A percentile compares a stretch with the other conserved stretches of the same genome.
These are phyloP conservation scores for Leucoagaricus sp. DNA, from an alignment of 1,284 basidiomycete species.

Conservation along the genomic window DNA sequence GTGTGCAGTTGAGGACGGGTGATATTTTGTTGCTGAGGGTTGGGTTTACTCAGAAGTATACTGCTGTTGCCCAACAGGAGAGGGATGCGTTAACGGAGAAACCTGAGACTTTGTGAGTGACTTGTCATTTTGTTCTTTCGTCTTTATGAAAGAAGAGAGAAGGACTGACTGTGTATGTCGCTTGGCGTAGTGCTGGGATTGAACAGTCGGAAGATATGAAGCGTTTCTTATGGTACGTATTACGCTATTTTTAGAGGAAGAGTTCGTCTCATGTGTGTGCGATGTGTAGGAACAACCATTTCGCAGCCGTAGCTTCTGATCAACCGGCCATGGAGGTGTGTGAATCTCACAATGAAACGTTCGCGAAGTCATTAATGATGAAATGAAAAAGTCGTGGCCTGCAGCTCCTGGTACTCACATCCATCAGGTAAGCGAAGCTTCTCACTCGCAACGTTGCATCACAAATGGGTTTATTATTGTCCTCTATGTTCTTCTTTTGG, in stretches of 20 bases:
- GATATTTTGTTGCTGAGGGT: constrained; percentile 66
- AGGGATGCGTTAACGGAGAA: constrained; percentile 45
- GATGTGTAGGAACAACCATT: constrained; percentile 68
- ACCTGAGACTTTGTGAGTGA: constrained; percentile 53
- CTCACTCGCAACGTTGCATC: no score
- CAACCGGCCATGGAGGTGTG: constrained; percentile 70
- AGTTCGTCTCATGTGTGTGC: background rate
- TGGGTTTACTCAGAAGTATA: constrained; percentile 68
- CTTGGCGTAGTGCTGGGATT: constrained; percentile 57
- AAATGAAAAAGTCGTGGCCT: constrained; percentile 54
- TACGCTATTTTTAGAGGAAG: background rate
- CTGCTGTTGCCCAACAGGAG: constrained; percentile 44
- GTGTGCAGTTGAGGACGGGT: constrained; percentile 56
- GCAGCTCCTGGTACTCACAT: constrained; percentile 45
- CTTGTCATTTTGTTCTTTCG: no score
- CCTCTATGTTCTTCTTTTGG: background rate
- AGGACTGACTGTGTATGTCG: background rate
- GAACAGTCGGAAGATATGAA: constrained; percentile 75
- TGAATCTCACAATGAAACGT: background rate
- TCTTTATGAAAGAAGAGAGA: background rate
- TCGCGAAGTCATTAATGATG: background rate
- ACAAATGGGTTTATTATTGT: background rate
- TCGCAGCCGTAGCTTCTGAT: constrained; percentile 73
- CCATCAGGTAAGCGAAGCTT: constrained; percentile 65
- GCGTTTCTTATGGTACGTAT: constrained; percentile 60